Conservation (phyloP, 192 early-diverging fungal species). For the Linnemannia schmuckeri region DNA sequence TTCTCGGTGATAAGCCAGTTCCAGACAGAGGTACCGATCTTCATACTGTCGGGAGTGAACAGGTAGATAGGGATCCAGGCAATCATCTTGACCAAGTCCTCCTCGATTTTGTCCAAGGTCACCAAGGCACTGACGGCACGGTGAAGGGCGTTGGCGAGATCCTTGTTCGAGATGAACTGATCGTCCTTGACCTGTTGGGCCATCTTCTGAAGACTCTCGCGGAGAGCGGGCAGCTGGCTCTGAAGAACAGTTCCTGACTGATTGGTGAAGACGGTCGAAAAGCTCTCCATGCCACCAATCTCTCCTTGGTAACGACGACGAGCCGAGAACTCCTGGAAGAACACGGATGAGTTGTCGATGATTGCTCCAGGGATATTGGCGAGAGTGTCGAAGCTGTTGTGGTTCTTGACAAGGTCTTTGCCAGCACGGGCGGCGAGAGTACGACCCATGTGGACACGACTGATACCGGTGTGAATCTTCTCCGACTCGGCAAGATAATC, state of each 20-base stretch:
- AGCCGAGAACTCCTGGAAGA: constrained; percentile 66
- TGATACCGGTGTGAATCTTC: constrained; percentile 66
- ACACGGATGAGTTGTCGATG: constrained; percentile 66
- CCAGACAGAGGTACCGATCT: constrained; percentile 90
- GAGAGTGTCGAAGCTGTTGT: constrained; percentile 46
- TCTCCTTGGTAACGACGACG: constrained; percentile 67
- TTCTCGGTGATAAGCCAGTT: constrained; percentile 87
- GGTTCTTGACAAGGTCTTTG: constrained; percentile 51
- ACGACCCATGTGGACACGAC: constrained; percentile 75
- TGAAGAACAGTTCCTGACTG: constrained; percentile 52
- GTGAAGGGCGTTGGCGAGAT: constrained; percentile 65
- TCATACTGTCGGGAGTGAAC: constrained; percentile 85
- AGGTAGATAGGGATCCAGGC: constrained; percentile 89
- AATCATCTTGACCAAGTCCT: constrained; percentile 83
- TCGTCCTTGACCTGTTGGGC: constrained; percentile 58
- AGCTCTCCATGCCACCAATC: constrained; percentile 52
- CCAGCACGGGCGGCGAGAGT: constrained; percentile 70
- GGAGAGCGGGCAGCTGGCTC: constrained; percentile 56
- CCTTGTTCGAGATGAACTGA: constrained; percentile 57
- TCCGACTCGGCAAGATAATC: constrained; percentile 76
- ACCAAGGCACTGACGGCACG: constrained; percentile 67
- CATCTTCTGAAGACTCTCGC: constrained; percentile 54
- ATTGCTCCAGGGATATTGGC: constrained; percentile 51
- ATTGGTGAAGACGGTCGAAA: constrained; percentile 30
- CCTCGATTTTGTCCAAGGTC: constrained; percentile 66